phyloP scores from a whole-genome alignment of 1,284 basidiomycete species.

The Wolfiporia cocos region DNA sequence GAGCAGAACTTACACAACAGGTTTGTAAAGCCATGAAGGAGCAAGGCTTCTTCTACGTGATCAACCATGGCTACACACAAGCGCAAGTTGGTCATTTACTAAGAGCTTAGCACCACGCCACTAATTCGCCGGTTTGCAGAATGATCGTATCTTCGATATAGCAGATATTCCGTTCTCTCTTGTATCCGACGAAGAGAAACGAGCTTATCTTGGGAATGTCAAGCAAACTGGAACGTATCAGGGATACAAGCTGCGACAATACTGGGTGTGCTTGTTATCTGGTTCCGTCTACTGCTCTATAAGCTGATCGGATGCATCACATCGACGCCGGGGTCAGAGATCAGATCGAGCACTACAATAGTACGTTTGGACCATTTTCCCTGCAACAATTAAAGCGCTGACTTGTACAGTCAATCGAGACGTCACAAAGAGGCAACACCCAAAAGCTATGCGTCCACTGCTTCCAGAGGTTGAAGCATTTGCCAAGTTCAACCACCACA shows the following conservation, averaged over 20 bases:
- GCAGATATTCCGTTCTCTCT: constrained; percentile 50
- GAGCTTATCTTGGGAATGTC: constrained; percentile 38
- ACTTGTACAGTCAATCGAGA: constrained; percentile 37
- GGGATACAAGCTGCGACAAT: constrained; percentile 50
- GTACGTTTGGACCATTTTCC: constrained; percentile 1
- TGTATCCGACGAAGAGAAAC: constrained; percentile 51
- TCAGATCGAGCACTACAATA: constrained; percentile 47
- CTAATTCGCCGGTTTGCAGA: too few species aligned
- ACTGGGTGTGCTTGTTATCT: constrained; percentile 38
- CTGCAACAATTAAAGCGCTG: background rate
- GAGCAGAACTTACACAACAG: constrained; percentile 29
- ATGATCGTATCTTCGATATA: constrained; percentile 51
- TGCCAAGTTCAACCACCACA: constrained; percentile 41
- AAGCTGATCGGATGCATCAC: constrained; percentile 32
- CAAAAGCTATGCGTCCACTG: constrained; percentile 42
- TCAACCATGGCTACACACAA: constrained; percentile 50
- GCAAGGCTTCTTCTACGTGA: constrained; percentile 58
- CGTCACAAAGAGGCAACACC: constrained; percentile 37
- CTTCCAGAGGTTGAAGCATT: constrained; percentile 53
- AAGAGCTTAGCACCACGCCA: too few species aligned
- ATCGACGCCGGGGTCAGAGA: constrained; percentile 53
- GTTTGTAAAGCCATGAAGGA: constrained; percentile 52
- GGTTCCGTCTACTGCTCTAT: background rate
- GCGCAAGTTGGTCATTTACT: constrained; percentile 35
- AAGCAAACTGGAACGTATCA: constrained; percentile 46